Percentiles rank a stretch among this genome's conserved stretches.
These are phyloP conservation scores for Sarocladiaceae sp. DNA, from an alignment of 2,329 filamentous ascomycete species.

Conservation along the genomic window DNA sequence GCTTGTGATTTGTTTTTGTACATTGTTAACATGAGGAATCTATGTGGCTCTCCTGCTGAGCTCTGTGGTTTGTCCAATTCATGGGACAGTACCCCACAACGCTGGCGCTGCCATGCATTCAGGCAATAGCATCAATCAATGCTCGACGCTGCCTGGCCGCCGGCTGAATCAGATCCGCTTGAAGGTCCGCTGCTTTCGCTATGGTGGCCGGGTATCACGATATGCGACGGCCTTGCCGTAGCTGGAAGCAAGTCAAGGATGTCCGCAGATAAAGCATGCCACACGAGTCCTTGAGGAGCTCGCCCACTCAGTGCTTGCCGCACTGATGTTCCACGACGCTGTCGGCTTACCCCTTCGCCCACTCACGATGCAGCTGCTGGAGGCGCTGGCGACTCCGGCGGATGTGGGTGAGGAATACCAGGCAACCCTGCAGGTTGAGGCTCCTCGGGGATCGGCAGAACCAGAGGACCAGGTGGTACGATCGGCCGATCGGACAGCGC, in stretches of 20 bases:
- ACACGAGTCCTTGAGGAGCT: no score
- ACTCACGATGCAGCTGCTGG: conserved; percentile 7
- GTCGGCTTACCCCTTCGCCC: background rate
- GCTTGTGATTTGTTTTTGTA: background rate
- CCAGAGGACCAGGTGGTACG: conserved; percentile 50
- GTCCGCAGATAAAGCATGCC: no score
- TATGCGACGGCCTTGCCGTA: no score
- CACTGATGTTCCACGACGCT: no score
- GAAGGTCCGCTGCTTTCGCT: no score
- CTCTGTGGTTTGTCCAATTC: background rate
- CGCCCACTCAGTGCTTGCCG: no score
- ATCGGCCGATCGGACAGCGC: conserved; percentile 62
- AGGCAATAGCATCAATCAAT: no score
- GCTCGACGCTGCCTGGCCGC: no score
- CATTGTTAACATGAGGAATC: background rate
- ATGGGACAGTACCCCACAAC: background rate
- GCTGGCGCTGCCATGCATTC: background rate
- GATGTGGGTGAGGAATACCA: conserved; percentile 28
- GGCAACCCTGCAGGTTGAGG: conserved; percentile 29
- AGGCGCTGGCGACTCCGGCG: conserved; percentile 26
- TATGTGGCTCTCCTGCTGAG: background rate
- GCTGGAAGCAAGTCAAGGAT: no score
- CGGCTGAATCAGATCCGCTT: background rate
- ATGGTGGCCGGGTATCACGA: no score
- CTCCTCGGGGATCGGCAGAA: conserved; percentile 31